These are phyloP conservation scores for Parachlorella kessleri DNA, from an alignment of 139 green algal genomes.

Conservation along the genomic window DNA sequence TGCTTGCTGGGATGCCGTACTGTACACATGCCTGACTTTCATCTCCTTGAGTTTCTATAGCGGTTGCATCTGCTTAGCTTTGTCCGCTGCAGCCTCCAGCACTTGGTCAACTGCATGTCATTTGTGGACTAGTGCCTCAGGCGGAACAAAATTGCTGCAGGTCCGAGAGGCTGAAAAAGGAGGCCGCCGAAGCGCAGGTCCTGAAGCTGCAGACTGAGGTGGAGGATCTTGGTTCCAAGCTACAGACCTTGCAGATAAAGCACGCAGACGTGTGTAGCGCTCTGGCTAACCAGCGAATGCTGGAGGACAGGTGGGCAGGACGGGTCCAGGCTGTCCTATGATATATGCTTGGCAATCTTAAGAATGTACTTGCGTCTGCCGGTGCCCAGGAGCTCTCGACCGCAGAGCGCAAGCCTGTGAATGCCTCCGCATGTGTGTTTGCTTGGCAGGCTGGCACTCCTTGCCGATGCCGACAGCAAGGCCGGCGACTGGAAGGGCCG, in stretches of 20 bases:
- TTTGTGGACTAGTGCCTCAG: no score
- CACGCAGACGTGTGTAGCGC: not conserved
- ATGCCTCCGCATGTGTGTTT: not conserved
- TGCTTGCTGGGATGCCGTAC: not conserved
- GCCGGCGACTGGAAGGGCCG: not conserved
- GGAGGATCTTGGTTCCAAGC: not conserved
- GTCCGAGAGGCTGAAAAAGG: not conserved
- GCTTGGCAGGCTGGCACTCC: not conserved
- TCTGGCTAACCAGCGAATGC: not conserved
- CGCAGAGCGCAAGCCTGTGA: not conserved
- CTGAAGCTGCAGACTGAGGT: not conserved
- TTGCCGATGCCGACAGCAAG: not conserved
- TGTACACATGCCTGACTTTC: not conserved
- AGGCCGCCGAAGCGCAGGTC: not conserved
- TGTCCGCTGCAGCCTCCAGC: no score
- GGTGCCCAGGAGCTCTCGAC: no score
- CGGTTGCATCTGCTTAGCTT: not conserved
- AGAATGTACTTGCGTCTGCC: not conserved
- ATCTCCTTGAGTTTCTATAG: not conserved
- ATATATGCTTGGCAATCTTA: not conserved
- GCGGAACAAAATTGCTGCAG: no score
- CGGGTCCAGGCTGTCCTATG: not conserved
- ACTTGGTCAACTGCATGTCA: no score
- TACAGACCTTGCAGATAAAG: not conserved
- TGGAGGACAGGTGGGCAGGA: not conserved